Conservation (phyloP, 2,329 filamentous ascomycete species). For the Pseudogymnoascus sp. region DNA sequence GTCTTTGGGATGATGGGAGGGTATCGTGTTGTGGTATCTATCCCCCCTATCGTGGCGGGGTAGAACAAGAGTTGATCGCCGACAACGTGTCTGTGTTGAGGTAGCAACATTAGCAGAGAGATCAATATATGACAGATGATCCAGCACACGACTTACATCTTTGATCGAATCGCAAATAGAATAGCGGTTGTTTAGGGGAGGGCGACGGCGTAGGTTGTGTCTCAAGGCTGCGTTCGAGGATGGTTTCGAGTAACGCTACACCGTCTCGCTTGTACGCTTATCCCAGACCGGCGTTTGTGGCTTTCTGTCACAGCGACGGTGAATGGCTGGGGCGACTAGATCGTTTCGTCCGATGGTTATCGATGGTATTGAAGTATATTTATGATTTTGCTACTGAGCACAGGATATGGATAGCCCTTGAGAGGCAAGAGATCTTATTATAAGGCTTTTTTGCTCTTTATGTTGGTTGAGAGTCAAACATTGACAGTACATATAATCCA, state of each 20-base stretch:
- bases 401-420: neutral
- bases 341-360: conserved; percentile 1
- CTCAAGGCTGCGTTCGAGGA: conserved; percentile 4
- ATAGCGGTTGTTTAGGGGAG: neutral
- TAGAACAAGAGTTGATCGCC: conserved; percentile 5
- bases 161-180: neutral
- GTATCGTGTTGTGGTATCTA: conserved; percentile 1
- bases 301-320: conserved; percentile 5
- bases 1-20: conserved; percentile 2
- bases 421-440: neutral
- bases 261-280: conserved; percentile 7
- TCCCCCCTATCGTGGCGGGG: conserved; percentile 8
- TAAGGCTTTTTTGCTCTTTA: neutral
- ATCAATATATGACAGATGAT: neutral
- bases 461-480: neutral
- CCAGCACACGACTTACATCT: neutral
- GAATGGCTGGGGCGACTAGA: neutral
- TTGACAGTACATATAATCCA: neutral
- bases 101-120: neutral
- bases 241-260: conserved; percentile 8
- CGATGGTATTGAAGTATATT: neutral
- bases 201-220: neutral
- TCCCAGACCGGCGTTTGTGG: conserved; percentile 1
- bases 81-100: conserved; percentile 2
- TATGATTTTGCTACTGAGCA: neutral